Evolutionary conservation across 148 eudicot species (phyloP).

Genomic region (Pharnaceum exiguum): DNA sequence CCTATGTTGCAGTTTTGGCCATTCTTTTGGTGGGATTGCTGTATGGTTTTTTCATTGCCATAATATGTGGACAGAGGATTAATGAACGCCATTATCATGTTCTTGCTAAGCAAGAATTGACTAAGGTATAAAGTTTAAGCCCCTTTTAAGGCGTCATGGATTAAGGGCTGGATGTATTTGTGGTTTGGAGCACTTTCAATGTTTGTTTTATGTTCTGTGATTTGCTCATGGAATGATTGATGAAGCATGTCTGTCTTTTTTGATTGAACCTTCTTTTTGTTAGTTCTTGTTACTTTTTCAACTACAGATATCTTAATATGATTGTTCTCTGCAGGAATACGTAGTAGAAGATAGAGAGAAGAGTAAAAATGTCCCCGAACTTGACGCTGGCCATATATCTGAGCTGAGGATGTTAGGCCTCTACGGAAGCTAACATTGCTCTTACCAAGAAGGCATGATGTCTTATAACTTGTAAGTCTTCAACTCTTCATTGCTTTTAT

Average conservation of each 20-base stretch:
- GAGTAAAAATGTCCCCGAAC: slow-evolving; percentile 65
- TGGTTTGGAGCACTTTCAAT: background rate
- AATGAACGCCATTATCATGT: slow-evolving; percentile 97
- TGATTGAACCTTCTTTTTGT: background rate
- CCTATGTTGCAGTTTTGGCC: slow-evolving; percentile 66
- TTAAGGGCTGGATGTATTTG: too few relatives aligned
- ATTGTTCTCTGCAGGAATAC: slow-evolving; percentile 51
- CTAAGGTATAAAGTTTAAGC: slow-evolving; percentile 56
- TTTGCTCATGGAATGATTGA: background rate
- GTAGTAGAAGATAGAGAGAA: slow-evolving; percentile 91
- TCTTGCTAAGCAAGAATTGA: slow-evolving; percentile 96
- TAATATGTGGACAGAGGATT: slow-evolving; percentile 95
- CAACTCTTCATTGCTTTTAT: background rate
- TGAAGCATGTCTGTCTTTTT: background rate
- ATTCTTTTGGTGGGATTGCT: slow-evolving; percentile 92
- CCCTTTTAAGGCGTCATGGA: background rate
- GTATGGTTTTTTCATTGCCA: slow-evolving; percentile 97
- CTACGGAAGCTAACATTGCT: slow-evolving; percentile 28
- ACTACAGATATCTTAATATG: background rate
- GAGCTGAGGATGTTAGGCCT: slow-evolving; percentile 96
- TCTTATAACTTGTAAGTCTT: slow-evolving; percentile 9
- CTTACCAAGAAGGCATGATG: slow-evolving; percentile 3
- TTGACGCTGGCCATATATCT: slow-evolving; percentile 72
- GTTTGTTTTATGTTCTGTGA: background rate
- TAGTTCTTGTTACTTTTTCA: background rate